A percentile compares a stretch with the other conserved stretches of the same genome.
Conservation (phyloP, 805 yeast species). For the Yamadazyma kitorensis region DNA sequence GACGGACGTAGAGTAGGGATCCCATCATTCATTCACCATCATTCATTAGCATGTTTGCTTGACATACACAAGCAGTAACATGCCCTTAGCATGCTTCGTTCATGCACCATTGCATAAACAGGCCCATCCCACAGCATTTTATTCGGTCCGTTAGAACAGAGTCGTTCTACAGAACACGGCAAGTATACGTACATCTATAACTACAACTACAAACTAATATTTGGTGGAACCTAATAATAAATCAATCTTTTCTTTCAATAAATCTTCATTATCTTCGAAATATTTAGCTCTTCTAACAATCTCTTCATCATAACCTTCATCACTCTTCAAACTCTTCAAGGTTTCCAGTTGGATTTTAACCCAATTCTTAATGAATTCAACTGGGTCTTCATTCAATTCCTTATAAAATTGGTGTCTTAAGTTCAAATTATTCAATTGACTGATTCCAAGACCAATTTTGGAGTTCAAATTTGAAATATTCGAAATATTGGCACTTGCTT, state of each 20-base stretch:
- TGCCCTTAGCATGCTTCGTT: too few species aligned
- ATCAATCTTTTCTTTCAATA: conserved; percentile 75
- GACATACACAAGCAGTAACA: too few species aligned
- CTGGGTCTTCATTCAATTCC: conserved; percentile 74
- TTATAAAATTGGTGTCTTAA: conserved; percentile 77
- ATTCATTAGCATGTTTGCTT: neutral
- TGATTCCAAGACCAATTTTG: conserved; percentile 48
- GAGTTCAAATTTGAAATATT: conserved; percentile 40
- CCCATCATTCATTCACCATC: too few species aligned
- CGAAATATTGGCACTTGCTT: conserved; percentile 42
- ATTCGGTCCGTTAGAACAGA: too few species aligned
- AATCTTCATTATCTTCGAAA: conserved; percentile 62
- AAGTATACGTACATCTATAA: neutral
- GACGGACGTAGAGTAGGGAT: too few species aligned
- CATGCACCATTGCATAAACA: neutral
- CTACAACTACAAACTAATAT: too few species aligned
- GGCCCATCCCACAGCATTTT: conserved; percentile 1
- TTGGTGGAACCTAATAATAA: conserved; percentile 62
- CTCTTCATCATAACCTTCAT: conserved; percentile 87
- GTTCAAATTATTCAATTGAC: conserved; percentile 51
- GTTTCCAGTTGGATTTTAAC: conserved; percentile 79
- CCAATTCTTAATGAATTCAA: conserved; percentile 68
- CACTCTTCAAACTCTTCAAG: conserved; percentile 82
- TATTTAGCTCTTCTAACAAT: conserved; percentile 79
- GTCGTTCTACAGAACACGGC: too few species aligned